Conservation (phyloP, 208 protist species). For the Leishmania arabica region DNA sequence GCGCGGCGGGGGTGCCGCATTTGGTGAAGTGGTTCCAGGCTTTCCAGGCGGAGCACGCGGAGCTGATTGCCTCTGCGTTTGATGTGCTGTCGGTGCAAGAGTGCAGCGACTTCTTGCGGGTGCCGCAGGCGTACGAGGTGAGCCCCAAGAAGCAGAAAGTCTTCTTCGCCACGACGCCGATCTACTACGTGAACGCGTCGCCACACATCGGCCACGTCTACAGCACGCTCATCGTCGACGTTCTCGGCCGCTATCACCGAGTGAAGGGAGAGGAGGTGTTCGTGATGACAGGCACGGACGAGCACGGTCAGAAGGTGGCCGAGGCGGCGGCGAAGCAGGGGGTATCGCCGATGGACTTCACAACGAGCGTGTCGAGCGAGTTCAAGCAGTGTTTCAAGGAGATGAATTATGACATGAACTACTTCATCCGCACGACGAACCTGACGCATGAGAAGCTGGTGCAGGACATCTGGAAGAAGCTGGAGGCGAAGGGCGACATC, state of each 20-base stretch:
- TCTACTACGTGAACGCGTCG: conserved; percentile 93
- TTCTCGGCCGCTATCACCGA: conserved; percentile 88
- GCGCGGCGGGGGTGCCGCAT: conserved; percentile 51
- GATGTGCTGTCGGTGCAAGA: conserved; percentile 83
- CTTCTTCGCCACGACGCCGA: conserved; percentile 90
- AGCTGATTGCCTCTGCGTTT: conserved; percentile 59
- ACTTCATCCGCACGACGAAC: conserved; percentile 98
- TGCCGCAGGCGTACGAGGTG: conserved; percentile 70
- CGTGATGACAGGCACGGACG: conserved; percentile 98
- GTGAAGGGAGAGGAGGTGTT: conserved; percentile 88
- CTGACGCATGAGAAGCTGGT: conserved; percentile 80
- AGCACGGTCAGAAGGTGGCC: conserved; percentile 98
- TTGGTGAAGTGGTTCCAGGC: conserved; percentile 76
- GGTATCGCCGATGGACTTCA: conserved; percentile 90
- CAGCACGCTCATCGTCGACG: conserved; percentile 88
- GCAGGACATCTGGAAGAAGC: conserved; percentile 86
- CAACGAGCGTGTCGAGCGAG: conserved; percentile 78
- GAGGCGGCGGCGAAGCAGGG: conserved; percentile 84
- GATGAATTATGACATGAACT: conserved; percentile 91
- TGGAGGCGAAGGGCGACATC: conserved; percentile 94
- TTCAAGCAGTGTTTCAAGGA: conserved; percentile 92
- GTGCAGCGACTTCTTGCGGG: conserved; percentile 78
- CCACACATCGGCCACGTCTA: conserved; percentile 95
- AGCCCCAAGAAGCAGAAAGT: conserved; percentile 67
- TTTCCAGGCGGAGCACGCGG: conserved; percentile 56